Base-by-base conservation (phyloP, 2,329 filamentous ascomycete genomes). In the Blastomyces silverae region DNA sequence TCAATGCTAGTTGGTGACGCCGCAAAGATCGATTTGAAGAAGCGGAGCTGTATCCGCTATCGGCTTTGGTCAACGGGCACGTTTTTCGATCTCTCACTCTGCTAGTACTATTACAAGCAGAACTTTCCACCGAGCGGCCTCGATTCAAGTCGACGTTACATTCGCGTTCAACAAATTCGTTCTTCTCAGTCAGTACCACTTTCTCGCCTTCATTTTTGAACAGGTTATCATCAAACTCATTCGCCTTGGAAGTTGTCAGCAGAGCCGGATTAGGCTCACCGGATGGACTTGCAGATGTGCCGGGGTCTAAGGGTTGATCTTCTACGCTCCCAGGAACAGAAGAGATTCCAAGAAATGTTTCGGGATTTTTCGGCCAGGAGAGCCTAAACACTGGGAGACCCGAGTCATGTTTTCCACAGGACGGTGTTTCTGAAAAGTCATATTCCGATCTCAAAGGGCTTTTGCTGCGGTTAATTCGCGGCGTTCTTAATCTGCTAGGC, bases 1-100 rank as follows among this genome's bases (percentile, higher is more conserved):
- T 31, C 48, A 62, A 52, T 6, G 48, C 31, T n/a, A n/a, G 17
- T 53, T 55, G 39, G 42, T 63, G 31, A 17, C 20, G 20, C 17
- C 22, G 62, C n/a, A 48, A 48, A n/a, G 62, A 63, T 39, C 53
- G 57, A 20, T 63, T 56, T 44, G 62, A 77, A 10, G 73, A 71
- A 15, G 73, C 73, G 42, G 75, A 77, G 64, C 75, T 77, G 64
- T 78, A 78, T 25, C 76, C 76, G 62, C 75, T 77, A 64, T 78
- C 76, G 15, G 70, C 71, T 62, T 77, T 76, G 63, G 67, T 71
- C 46, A 73, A 69, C 5, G 73, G 70, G 25, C 64, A 69, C 3
- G 65, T 65, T 44, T 68, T 72, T 55, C 66, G 69, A 37, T 67
- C 65, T 39, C 66, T 62, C 25, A 39, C 10, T 22, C 20, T 52